A percentile compares a stretch with the other conserved stretches of the same genome.
Conservation (phyloP, 768 basidiomycete species). For the Termitomyces sp. region DNA sequence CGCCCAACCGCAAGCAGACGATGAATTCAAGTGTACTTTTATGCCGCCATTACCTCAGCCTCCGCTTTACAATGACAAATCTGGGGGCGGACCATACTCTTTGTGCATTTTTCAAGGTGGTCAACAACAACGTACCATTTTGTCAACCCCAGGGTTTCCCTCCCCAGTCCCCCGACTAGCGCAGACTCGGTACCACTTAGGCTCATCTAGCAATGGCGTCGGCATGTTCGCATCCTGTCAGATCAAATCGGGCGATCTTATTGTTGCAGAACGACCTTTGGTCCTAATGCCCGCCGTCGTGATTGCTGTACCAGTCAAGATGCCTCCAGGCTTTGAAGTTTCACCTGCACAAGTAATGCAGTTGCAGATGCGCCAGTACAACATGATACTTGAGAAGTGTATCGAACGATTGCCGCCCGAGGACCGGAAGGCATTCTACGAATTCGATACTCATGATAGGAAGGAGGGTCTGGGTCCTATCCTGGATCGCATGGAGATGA, state of each 20-base stretch:
- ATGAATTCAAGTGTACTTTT: not conserved
- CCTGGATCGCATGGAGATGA: conserved; percentile 22
- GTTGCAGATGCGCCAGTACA: conserved; percentile 9
- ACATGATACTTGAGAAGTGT: conserved; percentile 10
- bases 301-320: not conserved
- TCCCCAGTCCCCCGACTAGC: not conserved
- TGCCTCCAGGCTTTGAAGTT: not conserved
- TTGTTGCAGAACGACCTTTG: conserved; percentile 25
- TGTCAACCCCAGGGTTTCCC: conserved; percentile 8
- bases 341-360: not conserved
- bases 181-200: not conserved
- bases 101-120: not conserved
- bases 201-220: not conserved
- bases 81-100: not conserved
- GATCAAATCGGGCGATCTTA: not conserved
- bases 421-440: conserved; percentile 17
- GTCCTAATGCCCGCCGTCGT: conserved; percentile 18
- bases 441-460: conserved; percentile 20
- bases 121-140: not conserved
- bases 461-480: conserved; percentile 27
- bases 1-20: not conserved
- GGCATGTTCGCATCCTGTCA: conserved; percentile 2
- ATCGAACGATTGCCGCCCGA: conserved; percentile 19
- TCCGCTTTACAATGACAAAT: not conserved
- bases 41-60: not conserved